phyloP scores from a whole-genome alignment of 2,329 filamentous ascomycete species.

The Beauveria sp. region DNA sequence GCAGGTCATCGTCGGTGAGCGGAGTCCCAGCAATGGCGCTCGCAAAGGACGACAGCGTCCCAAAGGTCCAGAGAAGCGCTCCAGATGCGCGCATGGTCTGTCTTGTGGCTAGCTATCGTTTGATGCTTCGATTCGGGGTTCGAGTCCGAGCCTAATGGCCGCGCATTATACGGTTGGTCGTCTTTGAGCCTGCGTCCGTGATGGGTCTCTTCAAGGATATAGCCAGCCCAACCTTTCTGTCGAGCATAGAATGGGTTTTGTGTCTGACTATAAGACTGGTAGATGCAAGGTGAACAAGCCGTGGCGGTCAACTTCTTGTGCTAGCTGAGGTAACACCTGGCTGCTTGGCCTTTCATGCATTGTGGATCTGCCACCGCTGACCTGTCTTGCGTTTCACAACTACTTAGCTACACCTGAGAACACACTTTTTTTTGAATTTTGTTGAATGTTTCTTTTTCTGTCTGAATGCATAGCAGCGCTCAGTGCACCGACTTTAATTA shows the following conservation, averaged over 20 bases:
- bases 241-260: neutral
- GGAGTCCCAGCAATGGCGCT: constrained; percentile 33
- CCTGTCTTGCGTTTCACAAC: too few species aligned
- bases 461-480: neutral
- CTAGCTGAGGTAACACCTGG: constrained; percentile 1
- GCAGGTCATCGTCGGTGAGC: constrained; percentile 69
- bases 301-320: neutral
- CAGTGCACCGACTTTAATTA: neutral
- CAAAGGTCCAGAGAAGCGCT: constrained; percentile 6
- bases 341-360: neutral
- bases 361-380: neutral
- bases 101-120: neutral
- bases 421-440: neutral
- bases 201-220: neutral
- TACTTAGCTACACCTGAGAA: neutral
- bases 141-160: neutral
- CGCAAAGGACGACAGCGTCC: constrained; percentile 14
- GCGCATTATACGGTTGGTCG: neutral
- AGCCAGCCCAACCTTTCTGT: neutral
- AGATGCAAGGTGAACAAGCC: neutral
- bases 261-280: neutral
- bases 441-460: neutral
- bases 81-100: constrained; percentile 2
- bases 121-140: neutral
- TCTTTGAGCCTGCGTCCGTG: neutral